A percentile compares a stretch with the other conserved stretches of the same genome.
Conservation (phyloP, 495 filamentous ascomycete species). For the Aspergillus sparsus region DNA sequence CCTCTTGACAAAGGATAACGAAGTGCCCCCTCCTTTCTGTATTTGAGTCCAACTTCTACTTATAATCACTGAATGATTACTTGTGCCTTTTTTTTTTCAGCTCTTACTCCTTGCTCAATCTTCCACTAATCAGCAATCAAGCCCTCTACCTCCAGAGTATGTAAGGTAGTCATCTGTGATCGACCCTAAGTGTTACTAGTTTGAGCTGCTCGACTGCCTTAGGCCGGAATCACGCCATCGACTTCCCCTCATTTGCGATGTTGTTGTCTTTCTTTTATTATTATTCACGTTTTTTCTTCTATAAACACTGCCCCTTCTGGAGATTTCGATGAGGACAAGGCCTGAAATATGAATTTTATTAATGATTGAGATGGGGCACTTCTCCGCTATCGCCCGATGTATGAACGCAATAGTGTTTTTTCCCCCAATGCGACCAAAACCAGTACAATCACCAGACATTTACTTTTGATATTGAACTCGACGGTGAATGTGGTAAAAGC, state of each 20-base stretch:
- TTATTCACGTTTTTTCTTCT: background rate
- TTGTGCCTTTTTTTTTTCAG: too few species aligned
- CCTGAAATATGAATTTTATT: background rate
- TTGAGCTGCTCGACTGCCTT: background rate
- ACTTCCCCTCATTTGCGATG: constrained; percentile 12
- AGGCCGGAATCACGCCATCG: constrained; percentile 19
- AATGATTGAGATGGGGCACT: background rate
- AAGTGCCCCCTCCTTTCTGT: too few species aligned
- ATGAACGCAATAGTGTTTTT: constrained; percentile 9
- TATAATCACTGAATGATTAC: too few species aligned
- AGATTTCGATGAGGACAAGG: background rate
- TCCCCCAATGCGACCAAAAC: constrained; percentile 2
- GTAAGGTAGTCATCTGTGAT: background rate
- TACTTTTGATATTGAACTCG: background rate
- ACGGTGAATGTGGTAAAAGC: background rate
- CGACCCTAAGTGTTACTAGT: background rate
- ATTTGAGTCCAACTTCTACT: too few species aligned
- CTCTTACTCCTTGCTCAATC: too few species aligned
- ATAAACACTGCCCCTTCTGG: background rate
- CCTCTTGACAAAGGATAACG: too few species aligned
- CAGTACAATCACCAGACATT: background rate
- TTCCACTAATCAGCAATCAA: too few species aligned
- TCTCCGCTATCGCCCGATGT: background rate
- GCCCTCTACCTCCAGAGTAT: too few species aligned
- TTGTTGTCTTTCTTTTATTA: background rate